Evolutionary conservation across 345 rosid genomes (phyloP), one percentile per base, ranked within the genome.

Genomic region (Citrus sp.): DNA sequence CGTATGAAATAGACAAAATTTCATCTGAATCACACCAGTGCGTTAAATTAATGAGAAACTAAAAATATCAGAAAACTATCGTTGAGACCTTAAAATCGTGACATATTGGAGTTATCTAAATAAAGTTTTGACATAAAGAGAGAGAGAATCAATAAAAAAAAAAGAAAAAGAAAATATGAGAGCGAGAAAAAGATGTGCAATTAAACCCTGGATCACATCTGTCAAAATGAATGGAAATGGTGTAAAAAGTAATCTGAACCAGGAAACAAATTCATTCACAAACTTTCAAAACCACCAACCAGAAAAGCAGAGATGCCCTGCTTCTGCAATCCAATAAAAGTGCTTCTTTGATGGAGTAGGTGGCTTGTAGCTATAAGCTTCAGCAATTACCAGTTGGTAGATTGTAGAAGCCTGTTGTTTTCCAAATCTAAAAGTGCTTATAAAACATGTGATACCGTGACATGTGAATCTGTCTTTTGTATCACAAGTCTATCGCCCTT

Each of bases 321-420:
- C 56, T 51, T 51, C 9, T 1, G 7, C 22, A 14, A 5, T 63
- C 67, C 67, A 63, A 63, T 13, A 63, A 28, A 63, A 14, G 37
- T 4, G 37, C 67, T 28, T 5, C 8, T 14, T 16, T 28, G 73
- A 25, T 25, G 14, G 18, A 24, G 73, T 70, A 7, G 73, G n/a
- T 30, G 63, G 40, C 42, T 12, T 30, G 18, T 19, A 46, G 22
- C 25, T 6, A 42, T 24, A 3, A 25, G 56, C 22, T 25, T 24
- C 9, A 16, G 56, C 67, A 40, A 25, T 63, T 37, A 40, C 38
- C 7, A 32, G 1, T 54, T 21, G 75, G 66, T 12, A 59, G 58
- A 18, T 54, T 19, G 58, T 18, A 54, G 71, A 64, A 60, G 63
- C 37, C 55, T n/a, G 72, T 76, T 54, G 72, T 55, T 76, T 76